phyloP scores from a whole-genome alignment of 495 filamentous ascomycete genomes.

The Penicillium waksmanii region DNA sequence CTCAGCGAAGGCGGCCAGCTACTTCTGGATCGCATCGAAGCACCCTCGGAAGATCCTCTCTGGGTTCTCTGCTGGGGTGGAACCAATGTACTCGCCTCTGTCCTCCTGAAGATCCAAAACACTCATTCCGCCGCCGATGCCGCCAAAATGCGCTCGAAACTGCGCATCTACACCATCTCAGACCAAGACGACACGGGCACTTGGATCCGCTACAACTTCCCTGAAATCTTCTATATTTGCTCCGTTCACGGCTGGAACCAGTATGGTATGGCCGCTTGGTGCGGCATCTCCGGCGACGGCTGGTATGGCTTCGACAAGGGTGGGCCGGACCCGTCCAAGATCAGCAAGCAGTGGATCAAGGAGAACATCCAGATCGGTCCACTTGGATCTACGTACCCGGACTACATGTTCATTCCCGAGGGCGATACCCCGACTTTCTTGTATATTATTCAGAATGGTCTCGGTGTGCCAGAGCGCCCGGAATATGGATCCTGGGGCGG shows the following conservation, averaged over 20 bases:
- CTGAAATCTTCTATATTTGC: slow-evolving; percentile 50
- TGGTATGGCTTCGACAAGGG: slow-evolving; percentile 50
- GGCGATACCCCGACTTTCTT: slow-evolving; percentile 53
- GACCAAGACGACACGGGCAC: slow-evolving; percentile 54
- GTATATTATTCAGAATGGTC: slow-evolving; percentile 52
- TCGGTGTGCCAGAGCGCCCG: slow-evolving; percentile 46
- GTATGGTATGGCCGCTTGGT: slow-evolving; percentile 53
- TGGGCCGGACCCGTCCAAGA: slow-evolving; percentile 43
- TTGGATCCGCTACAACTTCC: slow-evolving; percentile 51
- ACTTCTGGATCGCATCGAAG: slow-evolving; percentile 38
- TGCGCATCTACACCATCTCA: slow-evolving; percentile 52
- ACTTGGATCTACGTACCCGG: slow-evolving; percentile 44
- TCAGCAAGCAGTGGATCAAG: slow-evolving; percentile 48
- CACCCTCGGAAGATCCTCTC: slow-evolving; percentile 33
- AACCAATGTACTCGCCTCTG: slow-evolving; percentile 50
- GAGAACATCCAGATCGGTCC: slow-evolving; percentile 51
- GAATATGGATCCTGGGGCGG: slow-evolving; percentile 55
- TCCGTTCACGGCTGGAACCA: slow-evolving; percentile 52
- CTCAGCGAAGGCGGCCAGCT: slow-evolving; percentile 44
- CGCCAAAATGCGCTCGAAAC: slow-evolving; percentile 34
- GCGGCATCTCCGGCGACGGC: slow-evolving; percentile 48
- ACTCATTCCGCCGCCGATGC: slow-evolving; percentile 32
- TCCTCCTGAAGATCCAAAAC: slow-evolving; percentile 37
- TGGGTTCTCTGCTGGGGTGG: slow-evolving; percentile 55
- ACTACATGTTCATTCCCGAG: slow-evolving; percentile 47